Evolutionary conservation across 1,284 basidiomycete genomes (phyloP).

Genomic region (Ustilago trichophora): DNA sequence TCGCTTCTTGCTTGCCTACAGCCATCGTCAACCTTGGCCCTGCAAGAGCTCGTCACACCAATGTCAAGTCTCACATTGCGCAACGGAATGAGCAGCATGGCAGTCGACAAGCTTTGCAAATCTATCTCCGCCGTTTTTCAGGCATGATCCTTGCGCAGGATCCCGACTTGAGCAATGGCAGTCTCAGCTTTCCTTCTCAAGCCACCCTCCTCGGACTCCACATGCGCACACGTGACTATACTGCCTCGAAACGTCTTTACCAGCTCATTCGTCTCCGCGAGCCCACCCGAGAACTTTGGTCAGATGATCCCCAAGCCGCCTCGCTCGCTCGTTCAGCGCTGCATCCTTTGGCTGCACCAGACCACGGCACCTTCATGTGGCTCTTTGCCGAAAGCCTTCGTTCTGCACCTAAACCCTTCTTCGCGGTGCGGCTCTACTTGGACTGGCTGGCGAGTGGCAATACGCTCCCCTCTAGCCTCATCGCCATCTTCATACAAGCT

Average conservation of each 20-base stretch:
- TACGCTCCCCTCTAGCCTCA: conserved; percentile 13
- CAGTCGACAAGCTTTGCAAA: conserved; percentile 17
- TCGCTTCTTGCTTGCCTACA: conserved; percentile 20
- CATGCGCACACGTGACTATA: conserved; percentile 30
- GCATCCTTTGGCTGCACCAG: conserved; percentile 21
- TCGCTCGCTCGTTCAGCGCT: conserved; percentile 9
- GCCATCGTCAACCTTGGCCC: conserved; percentile 21
- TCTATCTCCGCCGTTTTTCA: conserved; percentile 31
- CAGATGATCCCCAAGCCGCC: not conserved
- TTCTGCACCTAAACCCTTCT: conserved; percentile 1
- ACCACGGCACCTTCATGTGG: conserved; percentile 30
- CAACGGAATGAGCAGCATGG: conserved; percentile 27
- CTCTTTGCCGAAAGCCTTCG: conserved; percentile 27
- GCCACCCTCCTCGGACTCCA: conserved; percentile 40
- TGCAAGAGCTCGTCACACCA: conserved; percentile 2
- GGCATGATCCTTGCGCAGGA: conserved; percentile 23
- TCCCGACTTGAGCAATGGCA: conserved; percentile 23
- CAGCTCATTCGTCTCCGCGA: conserved; percentile 27
- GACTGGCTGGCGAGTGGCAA: conserved; percentile 47
- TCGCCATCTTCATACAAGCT: conserved; percentile 15
- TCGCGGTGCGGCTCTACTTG: conserved; percentile 38
- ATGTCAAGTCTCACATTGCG: conserved; percentile 20
- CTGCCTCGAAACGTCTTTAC: conserved; percentile 36
- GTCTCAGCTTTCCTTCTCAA: conserved; percentile 17
- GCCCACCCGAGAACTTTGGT: conserved; percentile 26